These are phyloP conservation scores for Gaeumannomyces tritici DNA, from an alignment of 2,329 filamentous ascomycete genomes.

Conservation along the genomic window DNA sequence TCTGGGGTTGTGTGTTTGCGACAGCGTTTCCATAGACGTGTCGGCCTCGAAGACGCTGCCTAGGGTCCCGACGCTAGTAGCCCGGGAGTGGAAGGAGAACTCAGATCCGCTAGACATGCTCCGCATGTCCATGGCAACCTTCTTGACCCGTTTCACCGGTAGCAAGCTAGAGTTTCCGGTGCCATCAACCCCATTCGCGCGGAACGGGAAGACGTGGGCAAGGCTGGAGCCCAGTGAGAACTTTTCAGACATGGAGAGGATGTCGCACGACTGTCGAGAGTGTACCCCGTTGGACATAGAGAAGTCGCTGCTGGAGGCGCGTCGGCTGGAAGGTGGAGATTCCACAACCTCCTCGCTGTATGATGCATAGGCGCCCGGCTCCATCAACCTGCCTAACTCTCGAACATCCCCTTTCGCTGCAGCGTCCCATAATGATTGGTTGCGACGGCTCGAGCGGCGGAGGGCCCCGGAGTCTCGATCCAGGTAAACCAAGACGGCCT, in stretches of 20 bases:
- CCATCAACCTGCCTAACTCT: constrained; percentile 69
- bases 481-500: constrained; percentile 86
- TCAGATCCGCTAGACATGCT: constrained; percentile 83
- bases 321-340: constrained; percentile 30
- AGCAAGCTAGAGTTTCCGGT: constrained; percentile 16
- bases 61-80: constrained; percentile 67
- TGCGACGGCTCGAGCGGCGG: constrained; percentile 75
- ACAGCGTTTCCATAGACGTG: constrained; percentile 69
- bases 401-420: constrained; percentile 66
- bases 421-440: constrained; percentile 82
- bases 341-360: constrained; percentile 21
- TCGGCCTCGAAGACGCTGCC: constrained; percentile 72
- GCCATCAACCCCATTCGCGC: constrained; percentile 41
- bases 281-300: constrained; percentile 27
- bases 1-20: constrained; percentile 57
- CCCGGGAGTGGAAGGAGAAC: constrained; percentile 71
- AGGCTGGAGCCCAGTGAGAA: constrained; percentile 52
- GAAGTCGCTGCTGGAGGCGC: constrained; percentile 23
- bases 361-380: constrained; percentile 48
- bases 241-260: constrained; percentile 32
- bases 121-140: constrained; percentile 79
- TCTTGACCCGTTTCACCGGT: constrained; percentile 53
- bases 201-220: constrained; percentile 87
- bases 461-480: constrained; percentile 72
- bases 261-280: constrained; percentile 7